These are phyloP conservation scores for Physaria fendleri DNA, from an alignment of 345 rosid species.

Conservation along the genomic window DNA sequence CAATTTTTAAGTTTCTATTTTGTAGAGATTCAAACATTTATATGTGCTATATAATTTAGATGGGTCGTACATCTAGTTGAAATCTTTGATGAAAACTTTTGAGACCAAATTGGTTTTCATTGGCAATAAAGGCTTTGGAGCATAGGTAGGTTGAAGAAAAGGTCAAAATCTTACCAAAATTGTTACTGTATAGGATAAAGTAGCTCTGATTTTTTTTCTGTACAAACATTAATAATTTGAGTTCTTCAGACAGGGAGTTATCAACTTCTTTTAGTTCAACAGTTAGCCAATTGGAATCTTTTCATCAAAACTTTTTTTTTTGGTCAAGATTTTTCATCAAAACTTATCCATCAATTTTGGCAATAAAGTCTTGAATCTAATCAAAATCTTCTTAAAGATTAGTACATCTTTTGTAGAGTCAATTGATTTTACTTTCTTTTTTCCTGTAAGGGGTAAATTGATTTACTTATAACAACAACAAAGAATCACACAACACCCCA, in stretches of 20 bases:
- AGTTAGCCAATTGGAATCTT: conserved; percentile 17
- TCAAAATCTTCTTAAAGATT: neutral
- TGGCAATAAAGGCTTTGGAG: conserved; percentile 19
- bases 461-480: neutral
- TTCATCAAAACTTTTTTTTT: too few species aligned
- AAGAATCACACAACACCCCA: conserved; percentile 23
- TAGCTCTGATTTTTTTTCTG: neutral
- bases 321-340: too few species aligned
- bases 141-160: conserved; percentile 20
- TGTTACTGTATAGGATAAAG: conserved; percentile 15
- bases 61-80: conserved; percentile 7
- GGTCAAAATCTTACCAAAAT: conserved; percentile 18
- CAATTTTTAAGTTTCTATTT: too few species aligned
- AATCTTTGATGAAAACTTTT: conserved; percentile 14
- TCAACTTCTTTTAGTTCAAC: conserved; percentile 27
- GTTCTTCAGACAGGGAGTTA: conserved; percentile 19
- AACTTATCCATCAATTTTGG: conserved; percentile 7
- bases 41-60: too few species aligned
- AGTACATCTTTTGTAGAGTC: neutral
- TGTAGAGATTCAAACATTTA: too few species aligned
- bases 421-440: too few species aligned
- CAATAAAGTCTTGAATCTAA: neutral
- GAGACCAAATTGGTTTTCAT: conserved; percentile 19
- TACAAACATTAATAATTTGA: conserved; percentile 13
- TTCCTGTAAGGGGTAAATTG: neutral